Base-by-base conservation (phyloP, 1,139 yeast genomes). In the Trichomonascaceae sp. region DNA sequence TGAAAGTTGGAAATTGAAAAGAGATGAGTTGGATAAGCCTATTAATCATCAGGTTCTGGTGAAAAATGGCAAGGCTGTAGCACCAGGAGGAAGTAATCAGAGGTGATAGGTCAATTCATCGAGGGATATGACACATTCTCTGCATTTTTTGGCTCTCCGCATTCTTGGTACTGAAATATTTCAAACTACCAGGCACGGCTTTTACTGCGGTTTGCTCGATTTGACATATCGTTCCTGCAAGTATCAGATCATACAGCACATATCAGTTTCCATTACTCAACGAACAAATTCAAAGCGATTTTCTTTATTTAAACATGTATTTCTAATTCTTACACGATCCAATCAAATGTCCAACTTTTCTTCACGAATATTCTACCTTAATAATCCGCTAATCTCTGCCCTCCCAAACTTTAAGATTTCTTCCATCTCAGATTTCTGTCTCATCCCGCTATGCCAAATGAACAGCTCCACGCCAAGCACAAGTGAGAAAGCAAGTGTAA, bases 1-100 rank as follows among this genome's bases (percentile, higher is more conserved):
- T 38, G 68, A 69, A 48, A 79, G 89, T 0, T 89, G 95, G 91
- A 90, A 90, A 68, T 72, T 77, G 76, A 60, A 61, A 53, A 66
- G 61, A 39, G 65, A 61, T 47, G 72, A 76, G 5, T 85, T 88
- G 0, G 74, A 71, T 0, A 68, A 66, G 15, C 64, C 57, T 1
- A 70, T 85, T 53, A 96, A 89, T 66, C 69, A 70, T 41, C 93
- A 85, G 64, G 63, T 70, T 1, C 70, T 88, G 54, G 89, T 83
- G 3, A 62, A 70, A 20, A 74, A 68, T 15, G 86, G 85, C 22
- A 36, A 45, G 38, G 49, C 49, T 5, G 47, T 45, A 15, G 41
- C 41, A 15, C 41, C 41, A 9, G 41, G 41, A 36, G 41, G 41
- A 36, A 22, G 45, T 12, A 43, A 43, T 7, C 18, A 43, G 45